Percentiles rank a stretch among this genome's conserved stretches.
These are phyloP conservation scores for Diplosphaera chodatii DNA, from an alignment of 139 green algal genomes.

Conservation along the genomic window DNA sequence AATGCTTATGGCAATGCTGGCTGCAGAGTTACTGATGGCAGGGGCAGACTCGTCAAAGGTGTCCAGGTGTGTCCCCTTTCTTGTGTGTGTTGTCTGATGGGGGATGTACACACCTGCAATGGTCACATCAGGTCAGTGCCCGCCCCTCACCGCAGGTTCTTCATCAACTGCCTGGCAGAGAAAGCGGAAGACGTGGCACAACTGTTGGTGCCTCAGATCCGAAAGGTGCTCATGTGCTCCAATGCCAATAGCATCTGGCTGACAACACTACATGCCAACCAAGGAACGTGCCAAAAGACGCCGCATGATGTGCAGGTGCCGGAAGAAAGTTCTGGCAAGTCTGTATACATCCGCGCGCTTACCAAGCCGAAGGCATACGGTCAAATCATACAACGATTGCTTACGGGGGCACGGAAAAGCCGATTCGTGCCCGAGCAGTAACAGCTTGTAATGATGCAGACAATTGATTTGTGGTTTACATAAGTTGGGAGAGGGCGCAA, in stretches of 20 bases:
- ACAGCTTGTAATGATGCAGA: not conserved
- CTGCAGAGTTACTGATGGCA: constrained; percentile 78
- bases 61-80: not conserved
- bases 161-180: constrained; percentile 93
- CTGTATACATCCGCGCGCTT: constrained; percentile 71
- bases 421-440: constrained; percentile 65
- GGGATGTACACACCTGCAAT: no score
- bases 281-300: no score
- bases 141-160: constrained; percentile 76
- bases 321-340: not conserved
- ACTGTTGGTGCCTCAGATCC: constrained; percentile 76
- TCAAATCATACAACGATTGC: constrained; percentile 66
- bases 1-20: not conserved
- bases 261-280: no score
- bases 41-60: constrained; percentile 25
- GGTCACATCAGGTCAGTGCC: no score
- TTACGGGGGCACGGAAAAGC: constrained; percentile 55
- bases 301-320: not conserved
- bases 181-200: constrained; percentile 55
- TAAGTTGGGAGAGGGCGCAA: no score
- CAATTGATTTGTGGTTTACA: no score
- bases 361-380: constrained; percentile 77
- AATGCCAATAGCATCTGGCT: no score
- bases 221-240: constrained; percentile 32
- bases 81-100: no score